These are phyloP conservation scores for Babesia divergens DNA, from an alignment of 169 alveolate genomes.

Conservation along the genomic window DNA sequence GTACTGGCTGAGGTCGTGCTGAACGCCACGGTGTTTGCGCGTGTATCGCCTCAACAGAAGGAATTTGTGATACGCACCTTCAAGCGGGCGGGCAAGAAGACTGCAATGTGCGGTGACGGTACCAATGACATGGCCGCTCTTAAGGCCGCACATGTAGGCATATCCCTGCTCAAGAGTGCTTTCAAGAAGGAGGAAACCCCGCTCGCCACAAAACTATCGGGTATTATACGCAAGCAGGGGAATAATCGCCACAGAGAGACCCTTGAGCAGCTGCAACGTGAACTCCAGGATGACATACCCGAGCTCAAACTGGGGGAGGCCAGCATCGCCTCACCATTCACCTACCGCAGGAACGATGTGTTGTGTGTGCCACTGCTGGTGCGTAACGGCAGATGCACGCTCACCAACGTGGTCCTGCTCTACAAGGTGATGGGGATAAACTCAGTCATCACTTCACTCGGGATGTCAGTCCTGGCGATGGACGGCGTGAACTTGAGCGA, in stretches of 20 bases:
- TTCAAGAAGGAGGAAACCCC: constrained; percentile 58
- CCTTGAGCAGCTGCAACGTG: constrained; percentile 57
- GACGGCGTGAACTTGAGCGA: constrained; percentile 98
- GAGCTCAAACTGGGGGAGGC: constrained; percentile 93
- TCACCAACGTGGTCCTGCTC: constrained; percentile 92
- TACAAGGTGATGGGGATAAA: constrained; percentile 93
- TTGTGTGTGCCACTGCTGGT: constrained; percentile 88
- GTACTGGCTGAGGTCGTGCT: constrained; percentile 60
- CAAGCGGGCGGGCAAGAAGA: constrained; percentile 79
- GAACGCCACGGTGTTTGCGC: constrained; percentile 86
- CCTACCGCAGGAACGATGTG: constrained; percentile 88
- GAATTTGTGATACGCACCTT: constrained; percentile 78
- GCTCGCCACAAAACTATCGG: constrained; percentile 35
- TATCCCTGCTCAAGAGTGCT: constrained; percentile 87
- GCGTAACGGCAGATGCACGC: constrained; percentile 92
- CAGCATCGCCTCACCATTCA: constrained; percentile 97
- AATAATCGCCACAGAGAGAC: constrained; percentile 1
- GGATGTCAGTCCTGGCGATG: constrained; percentile 90
- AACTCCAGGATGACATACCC: constrained; percentile 78
- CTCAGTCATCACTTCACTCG: constrained; percentile 91
- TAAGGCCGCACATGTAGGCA: constrained; percentile 95
- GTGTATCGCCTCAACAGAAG: constrained; percentile 96
- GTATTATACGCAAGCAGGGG: constrained; percentile 38
- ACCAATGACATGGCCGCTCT: constrained; percentile 99
- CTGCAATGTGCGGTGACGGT: constrained; percentile 98